Evolutionary conservation across 139 green algal species (phyloP).

Genomic region (Chlorella vulgaris): DNA sequence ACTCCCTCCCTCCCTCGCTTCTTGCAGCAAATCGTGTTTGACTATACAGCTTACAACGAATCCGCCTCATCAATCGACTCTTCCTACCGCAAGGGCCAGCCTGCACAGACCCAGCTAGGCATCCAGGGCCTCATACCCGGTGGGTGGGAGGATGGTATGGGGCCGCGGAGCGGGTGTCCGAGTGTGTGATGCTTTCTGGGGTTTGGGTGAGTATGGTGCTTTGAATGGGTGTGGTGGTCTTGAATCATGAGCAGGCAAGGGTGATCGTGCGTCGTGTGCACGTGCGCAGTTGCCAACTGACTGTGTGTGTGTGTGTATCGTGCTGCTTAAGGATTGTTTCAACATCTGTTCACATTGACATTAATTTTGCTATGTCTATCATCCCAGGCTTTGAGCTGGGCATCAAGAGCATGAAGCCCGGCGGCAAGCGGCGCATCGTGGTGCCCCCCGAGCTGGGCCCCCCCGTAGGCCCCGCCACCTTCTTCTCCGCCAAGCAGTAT

Average conservation of each 20-base stretch:
- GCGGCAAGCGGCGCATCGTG: constrained; percentile 88
- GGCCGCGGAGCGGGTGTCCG: too few relatives aligned
- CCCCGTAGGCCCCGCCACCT: constrained; percentile 95
- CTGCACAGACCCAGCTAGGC: constrained; percentile 86
- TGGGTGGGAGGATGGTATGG: too few relatives aligned
- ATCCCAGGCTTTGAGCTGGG: constrained; percentile 94
- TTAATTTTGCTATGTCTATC: too few relatives aligned
- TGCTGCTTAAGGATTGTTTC: too few relatives aligned
- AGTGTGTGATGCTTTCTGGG: too few relatives aligned
- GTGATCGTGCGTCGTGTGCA: too few relatives aligned
- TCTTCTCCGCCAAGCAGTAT: constrained; percentile 99
- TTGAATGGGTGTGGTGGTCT: too few relatives aligned
- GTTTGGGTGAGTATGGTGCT: too few relatives aligned
- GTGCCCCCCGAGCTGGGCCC: constrained; percentile 95
- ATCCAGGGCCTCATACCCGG: constrained; percentile 95
- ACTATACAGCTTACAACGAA: constrained; percentile 99
- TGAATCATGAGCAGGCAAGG: background rate
- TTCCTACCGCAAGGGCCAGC: constrained; percentile 82
- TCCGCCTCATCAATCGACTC: constrained; percentile 73
- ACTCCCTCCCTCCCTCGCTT: background rate
- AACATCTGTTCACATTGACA: too few relatives aligned
- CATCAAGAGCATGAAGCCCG: constrained; percentile 87
- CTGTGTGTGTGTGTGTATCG: too few relatives aligned
- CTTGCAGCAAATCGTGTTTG: constrained; percentile 73
- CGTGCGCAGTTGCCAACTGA: too few relatives aligned